Conservation (phyloP, 2,329 filamentous ascomycete species). For the Thermochaetoides dissita region DNA sequence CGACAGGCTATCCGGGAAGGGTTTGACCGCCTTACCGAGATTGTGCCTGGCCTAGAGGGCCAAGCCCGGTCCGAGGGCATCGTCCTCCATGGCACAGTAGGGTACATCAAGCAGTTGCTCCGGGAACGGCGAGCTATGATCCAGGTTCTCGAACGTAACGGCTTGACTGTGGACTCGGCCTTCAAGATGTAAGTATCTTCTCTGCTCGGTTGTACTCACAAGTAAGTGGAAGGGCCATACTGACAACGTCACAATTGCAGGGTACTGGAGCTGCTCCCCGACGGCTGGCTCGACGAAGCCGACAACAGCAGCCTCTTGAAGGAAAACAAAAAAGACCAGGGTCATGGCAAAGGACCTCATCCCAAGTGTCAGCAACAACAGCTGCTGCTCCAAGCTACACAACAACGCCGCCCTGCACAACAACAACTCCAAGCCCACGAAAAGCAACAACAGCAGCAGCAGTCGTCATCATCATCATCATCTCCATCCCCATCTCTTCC, state of each 20-base stretch:
- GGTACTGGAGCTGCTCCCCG: no score
- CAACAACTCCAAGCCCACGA: no score
- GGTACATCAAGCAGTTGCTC: conserved; percentile 49
- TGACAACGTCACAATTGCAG: no score
- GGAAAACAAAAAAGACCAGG: no score
- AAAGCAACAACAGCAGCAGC: not conserved
- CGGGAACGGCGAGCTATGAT: conserved; percentile 44
- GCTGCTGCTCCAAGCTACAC: no score
- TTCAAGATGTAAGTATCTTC: conserved; percentile 13
- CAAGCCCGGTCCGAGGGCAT: conserved; percentile 74
- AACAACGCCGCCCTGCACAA: no score
- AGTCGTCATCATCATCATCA: not conserved
- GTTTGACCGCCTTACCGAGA: conserved; percentile 65
- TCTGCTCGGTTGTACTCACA: not conserved
- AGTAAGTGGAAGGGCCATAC: not conserved
- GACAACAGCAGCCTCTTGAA: no score
- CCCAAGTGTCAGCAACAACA: no score
- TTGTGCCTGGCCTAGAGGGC: conserved; percentile 71
- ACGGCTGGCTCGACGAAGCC: no score
- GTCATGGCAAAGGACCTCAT: no score
- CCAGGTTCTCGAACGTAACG: conserved; percentile 41
- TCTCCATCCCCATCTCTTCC: no score
- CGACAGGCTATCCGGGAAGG: conserved; percentile 58
- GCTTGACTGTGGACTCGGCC: conserved; percentile 36
- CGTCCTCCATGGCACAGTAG: conserved; percentile 60